Conservation (phyloP, 1,139 yeast species). For the Saccharomyces hybrid region DNA sequence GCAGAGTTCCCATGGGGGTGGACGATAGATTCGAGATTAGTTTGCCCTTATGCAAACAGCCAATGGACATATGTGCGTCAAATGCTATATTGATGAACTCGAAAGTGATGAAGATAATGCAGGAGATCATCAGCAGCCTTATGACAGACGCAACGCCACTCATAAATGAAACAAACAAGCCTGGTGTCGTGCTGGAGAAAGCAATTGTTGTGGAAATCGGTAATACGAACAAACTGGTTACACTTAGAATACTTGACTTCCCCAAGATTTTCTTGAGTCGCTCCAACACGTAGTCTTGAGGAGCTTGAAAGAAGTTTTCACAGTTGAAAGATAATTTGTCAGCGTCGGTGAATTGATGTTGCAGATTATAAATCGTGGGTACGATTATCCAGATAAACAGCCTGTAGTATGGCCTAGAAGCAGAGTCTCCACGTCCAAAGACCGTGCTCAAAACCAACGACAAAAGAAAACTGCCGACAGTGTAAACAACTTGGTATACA, state of each 20-base stretch:
- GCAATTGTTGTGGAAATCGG: conserved; percentile 15
- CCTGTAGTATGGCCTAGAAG: conserved; percentile 19
- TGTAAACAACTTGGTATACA: conserved; percentile 28
- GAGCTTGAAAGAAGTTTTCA: conserved; percentile 35
- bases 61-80: conserved; percentile 68
- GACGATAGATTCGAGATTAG: conserved; percentile 60
- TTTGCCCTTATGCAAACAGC: conserved; percentile 70
- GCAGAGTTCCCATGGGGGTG: conserved; percentile 65
- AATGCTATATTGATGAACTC: conserved; percentile 57
- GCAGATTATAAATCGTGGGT: conserved; percentile 45
- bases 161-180: conserved; percentile 12
- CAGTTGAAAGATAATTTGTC: conserved; percentile 48
- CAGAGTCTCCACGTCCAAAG: conserved; percentile 13
- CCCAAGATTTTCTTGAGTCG: conserved; percentile 15
- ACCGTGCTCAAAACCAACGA: conserved; percentile 32
- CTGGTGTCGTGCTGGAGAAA: conserved; percentile 8
- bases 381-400: conserved; percentile 29
- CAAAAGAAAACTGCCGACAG: conserved; percentile 39
- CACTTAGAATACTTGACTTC: conserved; percentile 17
- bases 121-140: conserved; percentile 10
- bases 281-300: conserved; percentile 30
- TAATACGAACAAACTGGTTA: conserved; percentile 3
- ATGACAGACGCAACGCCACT: background rate
- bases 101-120: conserved; percentile 29
- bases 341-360: conserved; percentile 51